Conservation (phyloP, 2,329 filamentous ascomycete species). For the Paecilomyces variotii region DNA sequence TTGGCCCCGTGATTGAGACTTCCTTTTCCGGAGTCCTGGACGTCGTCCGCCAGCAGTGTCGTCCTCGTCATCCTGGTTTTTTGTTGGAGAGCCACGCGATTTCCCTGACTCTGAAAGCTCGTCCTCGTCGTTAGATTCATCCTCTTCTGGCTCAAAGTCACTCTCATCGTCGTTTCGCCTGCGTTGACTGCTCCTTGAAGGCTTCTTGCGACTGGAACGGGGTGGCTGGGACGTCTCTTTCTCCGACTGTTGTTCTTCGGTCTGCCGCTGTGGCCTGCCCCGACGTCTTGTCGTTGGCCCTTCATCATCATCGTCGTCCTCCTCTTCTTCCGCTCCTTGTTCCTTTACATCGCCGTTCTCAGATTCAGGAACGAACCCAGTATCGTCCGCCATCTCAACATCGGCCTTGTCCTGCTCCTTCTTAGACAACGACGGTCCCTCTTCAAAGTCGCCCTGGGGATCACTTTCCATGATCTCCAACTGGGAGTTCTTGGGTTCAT, state of each 20-base stretch:
- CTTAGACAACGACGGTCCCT: conserved; percentile 16
- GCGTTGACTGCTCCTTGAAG: conserved; percentile 34
- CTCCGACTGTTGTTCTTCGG: conserved; percentile 22
- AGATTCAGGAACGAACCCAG: conserved; percentile 32
- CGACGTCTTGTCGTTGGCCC: conserved; percentile 43
- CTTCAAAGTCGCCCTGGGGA: conserved; percentile 25
- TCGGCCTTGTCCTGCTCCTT: conserved; percentile 19
- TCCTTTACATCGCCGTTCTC: conserved; percentile 29
- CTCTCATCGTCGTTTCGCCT: conserved; percentile 49
- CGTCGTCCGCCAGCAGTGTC: conserved; percentile 42
- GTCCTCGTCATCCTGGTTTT: conserved; percentile 39
- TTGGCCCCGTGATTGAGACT: conserved; percentile 36
- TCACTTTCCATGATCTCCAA: conserved; percentile 38
- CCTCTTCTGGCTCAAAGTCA: conserved; percentile 56
- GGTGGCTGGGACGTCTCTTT: conserved; percentile 21
- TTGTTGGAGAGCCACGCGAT: conserved; percentile 36
- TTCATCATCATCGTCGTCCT: conserved; percentile 52
- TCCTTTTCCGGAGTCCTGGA: conserved; percentile 44
- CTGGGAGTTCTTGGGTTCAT: conserved; percentile 31
- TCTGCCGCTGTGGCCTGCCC: conserved; percentile 14
- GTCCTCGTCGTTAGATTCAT: conserved; percentile 45
- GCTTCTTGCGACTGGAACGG: conserved; percentile 34
- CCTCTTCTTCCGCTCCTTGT: conserved; percentile 32
- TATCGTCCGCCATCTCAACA: conserved; percentile 29
- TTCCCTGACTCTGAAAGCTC: conserved; percentile 46